phyloP scores from a whole-genome alignment of 1,284 basidiomycete species.

The Ustilago bromivora region DNA sequence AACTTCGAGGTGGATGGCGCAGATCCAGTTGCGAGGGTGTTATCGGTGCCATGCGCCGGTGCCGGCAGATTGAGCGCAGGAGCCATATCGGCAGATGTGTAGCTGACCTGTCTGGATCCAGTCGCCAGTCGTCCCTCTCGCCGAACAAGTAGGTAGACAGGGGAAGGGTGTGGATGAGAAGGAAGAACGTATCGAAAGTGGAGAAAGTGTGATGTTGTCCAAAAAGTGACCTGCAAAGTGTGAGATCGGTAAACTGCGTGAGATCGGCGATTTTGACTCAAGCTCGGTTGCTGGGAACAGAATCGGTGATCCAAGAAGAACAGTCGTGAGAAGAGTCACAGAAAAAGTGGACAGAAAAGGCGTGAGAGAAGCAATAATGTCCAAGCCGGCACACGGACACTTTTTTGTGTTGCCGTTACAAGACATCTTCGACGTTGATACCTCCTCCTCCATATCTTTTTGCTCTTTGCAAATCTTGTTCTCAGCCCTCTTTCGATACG shows the following conservation, averaged over 20 bases:
- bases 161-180: background rate
- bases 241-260: constrained; percentile 4
- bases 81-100: constrained; percentile 25
- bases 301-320: constrained; percentile 42
- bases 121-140: background rate
- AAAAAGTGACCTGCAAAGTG: constrained; percentile 6
- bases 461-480: constrained; percentile 3
- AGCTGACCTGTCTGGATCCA: background rate
- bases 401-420: background rate
- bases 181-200: constrained; percentile 1
- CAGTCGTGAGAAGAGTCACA: too few species aligned
- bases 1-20: constrained; percentile 46
- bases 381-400: constrained; percentile 17
- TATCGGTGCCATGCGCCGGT: constrained; percentile 52
- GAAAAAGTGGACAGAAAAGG: background rate
- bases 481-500: background rate
- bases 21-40: constrained; percentile 32
- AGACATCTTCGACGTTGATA: background rate
- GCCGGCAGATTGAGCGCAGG: constrained; percentile 60
- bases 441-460: background rate
- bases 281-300: background rate
- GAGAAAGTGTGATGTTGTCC: constrained; percentile 12
- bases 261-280: constrained; percentile 28
- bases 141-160: background rate
- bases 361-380: constrained; percentile 1